Conservation (phyloP, 192 early-diverging fungal species). For the Phycomyces blakesleeanus region DNA sequence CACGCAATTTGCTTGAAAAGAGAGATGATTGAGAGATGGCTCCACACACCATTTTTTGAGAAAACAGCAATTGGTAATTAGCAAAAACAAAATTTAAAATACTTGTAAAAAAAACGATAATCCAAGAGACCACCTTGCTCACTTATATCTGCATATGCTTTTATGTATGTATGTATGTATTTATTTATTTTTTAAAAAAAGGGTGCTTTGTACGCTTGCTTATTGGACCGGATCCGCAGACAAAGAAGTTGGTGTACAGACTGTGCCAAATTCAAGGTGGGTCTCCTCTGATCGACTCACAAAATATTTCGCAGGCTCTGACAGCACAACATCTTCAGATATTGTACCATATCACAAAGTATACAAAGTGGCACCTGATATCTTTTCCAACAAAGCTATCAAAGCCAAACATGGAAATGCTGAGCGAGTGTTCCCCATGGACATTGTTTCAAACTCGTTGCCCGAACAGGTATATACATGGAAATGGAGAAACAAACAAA, state of each 20-base stretch:
- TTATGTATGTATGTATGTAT: no score
- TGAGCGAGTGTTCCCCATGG: slow-evolving; percentile 68
- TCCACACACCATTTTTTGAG: slow-evolving; percentile 67
- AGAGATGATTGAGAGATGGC: slow-evolving; percentile 67
- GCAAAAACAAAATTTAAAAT: no score
- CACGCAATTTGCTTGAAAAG: slow-evolving; percentile 59
- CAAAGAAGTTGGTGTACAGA: slow-evolving; percentile 56
- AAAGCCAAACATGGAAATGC: slow-evolving; percentile 65
- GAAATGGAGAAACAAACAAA: no score
- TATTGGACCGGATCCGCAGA: slow-evolving; percentile 53
- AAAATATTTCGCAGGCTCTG: background rate
- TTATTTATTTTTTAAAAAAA: no score
- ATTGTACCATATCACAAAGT: slow-evolving; percentile 42
- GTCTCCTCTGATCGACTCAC: background rate
- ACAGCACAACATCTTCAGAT: slow-evolving; percentile 10
- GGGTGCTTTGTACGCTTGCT: slow-evolving; percentile 65
- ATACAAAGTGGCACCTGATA: slow-evolving; percentile 55
- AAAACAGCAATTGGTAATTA: slow-evolving; percentile 54
- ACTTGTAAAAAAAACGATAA: no score
- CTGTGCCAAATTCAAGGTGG: slow-evolving; percentile 48
- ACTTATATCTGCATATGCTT: no score
- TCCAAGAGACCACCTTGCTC: no score
- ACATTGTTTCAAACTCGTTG: slow-evolving; percentile 69
- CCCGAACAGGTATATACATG: slow-evolving; percentile 47
- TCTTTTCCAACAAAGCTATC: slow-evolving; percentile 62